Evolutionary conservation across 2,329 filamentous ascomycete genomes (phyloP).

Genomic region (Dactylella cylindrospora): DNA sequence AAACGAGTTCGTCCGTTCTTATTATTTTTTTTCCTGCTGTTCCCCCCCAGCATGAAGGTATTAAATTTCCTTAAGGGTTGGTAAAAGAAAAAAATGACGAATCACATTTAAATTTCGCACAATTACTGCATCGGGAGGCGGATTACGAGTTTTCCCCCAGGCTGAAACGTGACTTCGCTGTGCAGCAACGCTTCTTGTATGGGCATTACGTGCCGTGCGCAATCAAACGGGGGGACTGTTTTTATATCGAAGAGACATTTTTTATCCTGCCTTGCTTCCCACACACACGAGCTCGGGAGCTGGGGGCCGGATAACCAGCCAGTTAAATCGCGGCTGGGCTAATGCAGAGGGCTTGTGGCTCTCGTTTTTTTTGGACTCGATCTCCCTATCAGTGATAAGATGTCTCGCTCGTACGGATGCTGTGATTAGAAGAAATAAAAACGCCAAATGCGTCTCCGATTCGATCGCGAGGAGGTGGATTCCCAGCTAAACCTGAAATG

Average conservation of each 20-base stretch:
- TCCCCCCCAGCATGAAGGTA: no score
- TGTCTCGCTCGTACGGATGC: constrained; percentile 39
- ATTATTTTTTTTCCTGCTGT: no score
- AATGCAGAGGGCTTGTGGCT: constrained; percentile 35
- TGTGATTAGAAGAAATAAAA: constrained; percentile 44
- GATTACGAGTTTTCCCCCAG: constrained; percentile 33
- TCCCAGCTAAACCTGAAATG: constrained; percentile 35
- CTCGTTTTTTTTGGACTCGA: constrained; percentile 19
- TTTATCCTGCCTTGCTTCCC: constrained; percentile 34
- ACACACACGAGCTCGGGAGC: no score
- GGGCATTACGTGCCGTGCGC: constrained; percentile 41
- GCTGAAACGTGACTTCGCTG: constrained; percentile 43
- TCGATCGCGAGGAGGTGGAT: no score
- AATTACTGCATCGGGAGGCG: constrained; percentile 35
- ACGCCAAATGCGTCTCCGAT: constrained; percentile 34
- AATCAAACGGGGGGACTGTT: no score
- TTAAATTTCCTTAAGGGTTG: constrained; percentile 26
- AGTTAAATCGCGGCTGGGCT: constrained; percentile 12
- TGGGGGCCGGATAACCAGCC: constrained; percentile 16
- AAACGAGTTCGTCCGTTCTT: no score
- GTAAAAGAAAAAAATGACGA: constrained; percentile 25
- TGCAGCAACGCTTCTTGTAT: constrained; percentile 25
- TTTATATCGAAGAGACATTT: constrained; percentile 14
- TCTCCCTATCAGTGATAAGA: constrained; percentile 42
- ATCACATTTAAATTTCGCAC: constrained; percentile 31